Percentiles rank a stretch among this genome's conserved stretches.
These are phyloP conservation scores for Globisporangium paroecandrum DNA, from an alignment of 352 stramenopile genomes.

Conservation along the genomic window DNA sequence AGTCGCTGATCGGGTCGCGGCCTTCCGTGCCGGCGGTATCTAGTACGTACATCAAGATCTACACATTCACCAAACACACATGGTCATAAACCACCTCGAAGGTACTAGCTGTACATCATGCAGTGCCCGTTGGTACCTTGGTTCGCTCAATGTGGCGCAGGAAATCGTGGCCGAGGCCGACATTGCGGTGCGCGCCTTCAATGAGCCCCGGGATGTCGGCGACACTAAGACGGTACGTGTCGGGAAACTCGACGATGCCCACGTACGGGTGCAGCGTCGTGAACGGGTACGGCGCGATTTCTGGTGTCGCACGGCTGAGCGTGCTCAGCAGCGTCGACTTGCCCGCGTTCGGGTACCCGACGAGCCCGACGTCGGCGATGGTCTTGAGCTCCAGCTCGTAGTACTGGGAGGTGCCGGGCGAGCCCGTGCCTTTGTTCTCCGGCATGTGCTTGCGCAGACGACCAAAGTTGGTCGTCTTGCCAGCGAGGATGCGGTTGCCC, in stretches of 20 bases:
- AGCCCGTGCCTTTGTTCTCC: constrained; percentile 77
- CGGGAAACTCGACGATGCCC: constrained; percentile 93
- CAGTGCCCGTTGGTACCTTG: constrained; percentile 43
- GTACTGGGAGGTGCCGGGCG: constrained; percentile 92
- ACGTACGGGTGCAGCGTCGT: constrained; percentile 97
- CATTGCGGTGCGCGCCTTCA: constrained; percentile 91
- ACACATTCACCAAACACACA: neutral
- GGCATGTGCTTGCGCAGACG: constrained; percentile 83
- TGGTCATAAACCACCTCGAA: constrained; percentile 1
- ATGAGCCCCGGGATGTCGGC: constrained; percentile 89
- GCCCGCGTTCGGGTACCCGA: constrained; percentile 99
- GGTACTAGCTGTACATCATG: neutral
- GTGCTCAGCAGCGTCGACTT: constrained; percentile 95
- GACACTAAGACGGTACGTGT: constrained; percentile 91
- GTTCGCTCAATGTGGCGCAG: constrained; percentile 98
- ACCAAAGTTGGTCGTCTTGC: constrained; percentile 80
- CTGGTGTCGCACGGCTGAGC: constrained; percentile 90
- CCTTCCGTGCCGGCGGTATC: constrained; percentile 79
- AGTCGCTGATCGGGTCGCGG: constrained; percentile 72
- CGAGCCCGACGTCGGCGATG: constrained; percentile 97
- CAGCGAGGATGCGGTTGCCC: constrained; percentile 81
- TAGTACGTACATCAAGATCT: constrained; percentile 87
- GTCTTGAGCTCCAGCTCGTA: constrained; percentile 97
- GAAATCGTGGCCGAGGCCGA: constrained; percentile 98
- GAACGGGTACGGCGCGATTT: constrained; percentile 97